phyloP scores from a whole-genome alignment of 1,139 yeast species.

The Debaryomyces coudertii region DNA sequence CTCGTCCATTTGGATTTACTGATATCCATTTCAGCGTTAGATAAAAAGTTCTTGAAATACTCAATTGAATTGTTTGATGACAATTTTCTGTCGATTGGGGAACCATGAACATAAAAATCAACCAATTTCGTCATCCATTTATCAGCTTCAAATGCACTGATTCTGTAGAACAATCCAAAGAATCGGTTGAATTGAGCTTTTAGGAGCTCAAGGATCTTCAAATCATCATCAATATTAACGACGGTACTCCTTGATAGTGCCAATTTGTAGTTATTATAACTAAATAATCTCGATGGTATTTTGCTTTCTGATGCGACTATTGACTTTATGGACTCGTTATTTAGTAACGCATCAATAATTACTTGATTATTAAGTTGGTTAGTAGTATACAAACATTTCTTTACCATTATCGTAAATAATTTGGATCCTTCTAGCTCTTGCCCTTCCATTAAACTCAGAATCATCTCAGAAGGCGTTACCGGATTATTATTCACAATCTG shows the following conservation, averaged over 20 bases:
- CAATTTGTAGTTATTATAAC: constrained; percentile 13
- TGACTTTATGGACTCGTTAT: constrained; percentile 16
- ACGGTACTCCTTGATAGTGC: constrained; percentile 11
- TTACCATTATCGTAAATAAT: constrained; percentile 19
- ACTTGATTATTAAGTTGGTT: constrained; percentile 11
- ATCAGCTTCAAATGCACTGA: constrained; percentile 12
- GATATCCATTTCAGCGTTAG: constrained; percentile 5
- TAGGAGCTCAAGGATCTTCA: constrained; percentile 10
- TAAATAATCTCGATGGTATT: constrained; percentile 15
- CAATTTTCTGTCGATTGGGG: constrained; percentile 2
- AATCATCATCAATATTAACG: constrained; percentile 7
- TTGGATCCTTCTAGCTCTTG: constrained; percentile 22
- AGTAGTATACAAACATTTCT: constrained; percentile 14
- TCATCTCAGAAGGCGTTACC: constrained; percentile 12
- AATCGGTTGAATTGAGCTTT: constrained; percentile 18
- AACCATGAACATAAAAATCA: constrained; percentile 10
- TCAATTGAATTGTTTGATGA: constrained; percentile 3
- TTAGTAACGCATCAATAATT: constrained; percentile 11
- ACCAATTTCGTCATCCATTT: constrained; percentile 16
- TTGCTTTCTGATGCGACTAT: constrained; percentile 17
- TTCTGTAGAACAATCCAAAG: constrained; percentile 16
- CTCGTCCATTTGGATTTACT: constrained; percentile 8
- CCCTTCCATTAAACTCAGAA: constrained; percentile 17
- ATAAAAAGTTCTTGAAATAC: constrained; percentile 10
- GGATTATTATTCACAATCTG: constrained; percentile 9